Evolutionary conservation across 768 basidiomycete genomes (phyloP), one percentile per base, ranked within the genome.

Genomic region (Collybia nuda): DNA sequence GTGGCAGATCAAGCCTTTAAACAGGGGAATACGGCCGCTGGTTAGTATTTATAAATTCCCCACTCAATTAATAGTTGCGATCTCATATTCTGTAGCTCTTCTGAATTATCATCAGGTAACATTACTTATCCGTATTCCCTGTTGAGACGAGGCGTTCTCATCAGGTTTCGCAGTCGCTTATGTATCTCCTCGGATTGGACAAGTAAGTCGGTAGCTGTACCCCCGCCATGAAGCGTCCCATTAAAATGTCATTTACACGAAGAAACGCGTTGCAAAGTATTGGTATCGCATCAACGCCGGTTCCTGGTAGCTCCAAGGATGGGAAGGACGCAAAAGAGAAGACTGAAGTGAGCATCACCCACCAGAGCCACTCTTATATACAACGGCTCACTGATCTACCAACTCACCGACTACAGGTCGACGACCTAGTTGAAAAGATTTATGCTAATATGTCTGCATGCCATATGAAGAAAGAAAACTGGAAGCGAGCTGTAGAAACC

Each of bases 391-490:
- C 21, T 37, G 23, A 17, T 15, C 37, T 17, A 11, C 19, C 23
- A 26, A 29, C 14, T 38, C 18, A 26, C 35, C 19, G 18, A 9
- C 39, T n/a, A 18, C 53, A 93, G 90, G 76, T 83, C 17, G 91
- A 93, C 63, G 72, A 83, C 8, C 75, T 91, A 35, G 65, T 90
- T 17, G 89, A 89, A 67, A 93, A 88, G 71, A 82, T 92, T 40
- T 89, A 93, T 55, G 81, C 88, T 3, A 93, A 93, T 50, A 88
- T 90, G 86, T 81, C 85, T 2, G 89, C 88, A 5, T 90, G 89
- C 57, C 88, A 93, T 63, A 69, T 93, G 60, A 91, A 90, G 67
- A 81, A 82, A 44, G 73, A 75, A 41, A 93, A 90, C 61, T 93
- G 87, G 87, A 80, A 82, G 60, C 81, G 91, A 12, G 86, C 85